Percentiles rank a stretch among this genome's conserved stretches.
These are phyloP conservation scores for Aspergillus costaricaensis DNA, from an alignment of 2,329 filamentous ascomycete genomes.

Conservation along the genomic window DNA sequence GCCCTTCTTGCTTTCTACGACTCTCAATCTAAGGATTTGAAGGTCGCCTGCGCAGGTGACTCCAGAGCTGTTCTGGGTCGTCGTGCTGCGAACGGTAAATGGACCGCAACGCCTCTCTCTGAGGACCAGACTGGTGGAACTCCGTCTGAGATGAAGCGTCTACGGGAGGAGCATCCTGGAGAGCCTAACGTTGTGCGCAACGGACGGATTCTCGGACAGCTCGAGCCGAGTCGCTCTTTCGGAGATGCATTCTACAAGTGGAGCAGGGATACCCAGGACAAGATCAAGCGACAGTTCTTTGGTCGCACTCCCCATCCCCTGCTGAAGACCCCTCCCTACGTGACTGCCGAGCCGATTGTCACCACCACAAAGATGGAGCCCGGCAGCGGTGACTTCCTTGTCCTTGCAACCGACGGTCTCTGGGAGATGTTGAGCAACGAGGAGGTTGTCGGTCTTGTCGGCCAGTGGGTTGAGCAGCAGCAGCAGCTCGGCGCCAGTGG, in stretches of 20 bases:
- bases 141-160: slow-evolving; percentile 75
- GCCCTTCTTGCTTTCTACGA: slow-evolving; percentile 97
- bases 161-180: slow-evolving; percentile 83
- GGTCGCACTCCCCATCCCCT: slow-evolving; percentile 74
- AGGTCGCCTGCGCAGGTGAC: slow-evolving; percentile 95
- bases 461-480: slow-evolving; percentile 91
- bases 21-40: slow-evolving; percentile 77
- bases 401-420: slow-evolving; percentile 92
- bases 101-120: slow-evolving; percentile 86
- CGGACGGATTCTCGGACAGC: slow-evolving; percentile 84
- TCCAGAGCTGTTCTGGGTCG: slow-evolving; percentile 92
- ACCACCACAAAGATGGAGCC: slow-evolving; percentile 92
- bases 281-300: slow-evolving; percentile 84
- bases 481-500: slow-evolving; percentile 40
- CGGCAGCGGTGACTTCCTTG: slow-evolving; percentile 87
- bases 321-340: slow-evolving; percentile 90
- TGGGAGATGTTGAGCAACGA: slow-evolving; percentile 99
- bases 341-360: slow-evolving; percentile 92
- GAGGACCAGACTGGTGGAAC: slow-evolving; percentile 93
- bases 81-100: slow-evolving; percentile 76
- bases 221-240: slow-evolving; percentile 92
- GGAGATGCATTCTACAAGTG: slow-evolving; percentile 98
- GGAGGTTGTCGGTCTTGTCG: slow-evolving; percentile 93
- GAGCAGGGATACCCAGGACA: slow-evolving; percentile 79
- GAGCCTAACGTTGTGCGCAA: slow-evolving; percentile 86